Evolutionary conservation across 1,284 basidiomycete genomes (phyloP), one percentile per base, ranked within the genome.

Genomic region (Microstroma glucosiphilum): DNA sequence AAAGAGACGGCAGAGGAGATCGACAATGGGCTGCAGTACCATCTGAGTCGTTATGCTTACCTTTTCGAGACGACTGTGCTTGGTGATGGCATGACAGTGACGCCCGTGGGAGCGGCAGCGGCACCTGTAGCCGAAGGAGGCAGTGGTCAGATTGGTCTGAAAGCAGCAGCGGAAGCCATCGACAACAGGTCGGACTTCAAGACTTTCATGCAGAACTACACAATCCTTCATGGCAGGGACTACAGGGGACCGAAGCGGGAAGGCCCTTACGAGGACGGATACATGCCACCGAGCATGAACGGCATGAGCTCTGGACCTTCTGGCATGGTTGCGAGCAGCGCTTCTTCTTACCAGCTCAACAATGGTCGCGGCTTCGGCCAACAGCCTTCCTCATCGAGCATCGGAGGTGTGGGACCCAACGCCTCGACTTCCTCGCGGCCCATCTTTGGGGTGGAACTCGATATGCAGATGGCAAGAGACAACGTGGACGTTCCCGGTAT

Each of bases 1-100:
- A 97, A 97, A 80, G 93, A 97, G 79, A 90, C 90, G 69, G 86
- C 90, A 12, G 93, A 97, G 73, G 96, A 98, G 80, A 88, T 97
- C 64, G 96, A 99, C 79, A 84, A 96, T 51, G 96, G 93, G 15
- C 91, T 90, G 12, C 94, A 98, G 80, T 98, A 96, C 80, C 94
- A 98, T 80, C 83, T 98, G 51, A 88, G 91, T 1, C 85, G 93
- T 76, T 98, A 96, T 79, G 91, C 92, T 0, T 96, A 92, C 82
- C 82, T 97, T 25, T 96, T 89, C 75, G 94, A 99, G 81, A 91
- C 88, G 70, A 88, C 91, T 13, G 83, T 94, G 1, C 83, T 97
- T 19, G 88, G 86, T 70, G 96, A 99, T 68, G 94, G 92, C 4
- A 84, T 87, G 21, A 88, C 88, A 0, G 82, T 96, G 40, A 85